Base-by-base conservation (phyloP, 305 asterid species). In the Solanum chacoense region DNA sequence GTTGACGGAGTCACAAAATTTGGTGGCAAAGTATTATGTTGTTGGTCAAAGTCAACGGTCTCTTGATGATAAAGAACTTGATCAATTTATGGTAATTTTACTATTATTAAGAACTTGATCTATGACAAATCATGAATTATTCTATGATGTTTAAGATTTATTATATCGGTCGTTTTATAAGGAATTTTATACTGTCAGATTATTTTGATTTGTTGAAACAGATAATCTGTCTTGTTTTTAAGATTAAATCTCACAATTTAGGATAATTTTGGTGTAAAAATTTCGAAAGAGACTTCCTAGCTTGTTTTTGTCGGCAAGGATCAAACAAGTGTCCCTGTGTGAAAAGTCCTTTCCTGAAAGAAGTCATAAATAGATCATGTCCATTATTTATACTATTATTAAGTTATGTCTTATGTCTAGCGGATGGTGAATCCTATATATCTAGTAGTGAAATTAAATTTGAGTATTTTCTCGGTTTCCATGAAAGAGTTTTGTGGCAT, bases 1-100 rank as follows among this genome's bases (percentile, higher is more conserved):
- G 93, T 91, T 95, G 29, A 94, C 93, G 4, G 95, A 95, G 93
- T 93, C 98, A 11, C 95, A 92, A 16, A 95, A 95, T 89, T 91
- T 94, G 4, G 94, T 94, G 67, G 95, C 94, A 29, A 95, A 94
- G 74, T 95, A 95, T 76, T 92, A 97, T 63, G 92, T 91, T 59
- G 93, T 94, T 42, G 96, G 92, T 5, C 94, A 93, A 26, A 94
- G 92, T 88, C 96, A 91, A 40, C 95, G 86, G 35, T 90, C 93
- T 24, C 90, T 93, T 20, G 95, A 94, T 55, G 94, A 94, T 40
- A 93, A 93, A 87, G 96, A 94, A 91, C 98, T 95, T 89, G 97
- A 95, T 94, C 93, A 94, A 86, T 95, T 95, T 94, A 94, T 95
- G 98, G 98, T 95, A 93, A 85, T 65, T 65, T 65, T 65, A 65